Percentiles rank a stretch among this genome's conserved stretches.
These are phyloP conservation scores for Rhazya stricta DNA, from an alignment of 257 asterid genomes.

Conservation along the genomic window DNA sequence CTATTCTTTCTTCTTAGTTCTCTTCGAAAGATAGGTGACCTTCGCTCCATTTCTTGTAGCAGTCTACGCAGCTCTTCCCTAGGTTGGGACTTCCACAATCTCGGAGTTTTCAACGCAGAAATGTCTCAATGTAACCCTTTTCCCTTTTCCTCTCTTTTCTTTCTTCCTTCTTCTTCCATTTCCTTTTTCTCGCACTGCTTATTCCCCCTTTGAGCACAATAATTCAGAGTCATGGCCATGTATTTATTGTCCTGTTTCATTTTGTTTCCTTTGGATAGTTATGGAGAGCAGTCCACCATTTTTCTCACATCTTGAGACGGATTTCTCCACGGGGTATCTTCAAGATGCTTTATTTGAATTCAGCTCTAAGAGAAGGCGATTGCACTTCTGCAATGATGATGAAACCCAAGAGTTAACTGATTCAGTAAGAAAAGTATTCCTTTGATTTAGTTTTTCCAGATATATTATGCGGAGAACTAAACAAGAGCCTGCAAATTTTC, in stretches of 20 bases:
- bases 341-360: constrained; percentile 79
- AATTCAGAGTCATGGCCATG: not conserved
- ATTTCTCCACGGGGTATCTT: constrained; percentile 70
- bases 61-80: constrained; percentile 31
- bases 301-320: constrained; percentile 27
- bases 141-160: not conserved
- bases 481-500: constrained; percentile 21
- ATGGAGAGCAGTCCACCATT: constrained; percentile 38
- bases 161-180: not conserved
- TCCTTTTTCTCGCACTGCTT: not conserved
- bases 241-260: not conserved
- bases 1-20: not conserved
- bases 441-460: not conserved
- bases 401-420: constrained; percentile 16
- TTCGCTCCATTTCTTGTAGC: constrained; percentile 55
- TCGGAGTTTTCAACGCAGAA: constrained; percentile 70
- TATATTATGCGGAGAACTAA: not conserved
- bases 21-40: constrained; percentile 35
- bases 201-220: not conserved
- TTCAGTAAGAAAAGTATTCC: constrained; percentile 9
- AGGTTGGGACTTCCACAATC: constrained; percentile 38
- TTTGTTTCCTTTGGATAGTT: constrained; percentile 13
- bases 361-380: constrained; percentile 61
- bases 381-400: constrained; percentile 32
- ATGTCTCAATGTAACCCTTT: constrained; percentile 32